These are phyloP conservation scores for Effrenium voratum DNA, from an alignment of 73 alveolate species.

Conservation along the genomic window DNA sequence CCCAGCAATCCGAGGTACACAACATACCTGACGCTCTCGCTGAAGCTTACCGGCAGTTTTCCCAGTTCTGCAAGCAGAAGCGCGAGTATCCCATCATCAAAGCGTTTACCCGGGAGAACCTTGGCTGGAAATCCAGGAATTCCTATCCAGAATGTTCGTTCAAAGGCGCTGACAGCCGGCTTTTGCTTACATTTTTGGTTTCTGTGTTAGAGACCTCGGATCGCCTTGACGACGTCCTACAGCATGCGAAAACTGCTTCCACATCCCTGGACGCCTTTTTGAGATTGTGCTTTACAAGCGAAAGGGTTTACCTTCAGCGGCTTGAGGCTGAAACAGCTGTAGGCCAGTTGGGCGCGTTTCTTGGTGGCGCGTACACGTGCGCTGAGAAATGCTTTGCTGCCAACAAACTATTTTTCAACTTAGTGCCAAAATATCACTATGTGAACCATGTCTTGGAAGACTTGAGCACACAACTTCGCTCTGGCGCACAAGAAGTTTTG, in stretches of 20 bases:
- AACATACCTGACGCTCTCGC: neutral
- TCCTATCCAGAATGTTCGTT: neutral
- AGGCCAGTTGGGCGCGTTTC: neutral
- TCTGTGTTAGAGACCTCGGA: neutral
- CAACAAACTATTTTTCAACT: neutral
- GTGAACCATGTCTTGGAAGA: neutral
- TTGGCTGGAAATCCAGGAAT: constrained; percentile 10
- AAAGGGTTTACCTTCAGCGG: neutral
- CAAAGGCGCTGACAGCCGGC: constrained; percentile 25
- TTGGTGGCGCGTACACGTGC: neutral
- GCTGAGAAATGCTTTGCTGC: neutral
- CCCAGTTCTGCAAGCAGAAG: neutral
- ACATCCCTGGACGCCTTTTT: constrained; percentile 6
- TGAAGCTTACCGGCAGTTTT: neutral
- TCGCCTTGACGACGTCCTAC: neutral
- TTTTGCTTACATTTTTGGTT: neutral
- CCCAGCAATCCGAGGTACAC: neutral
- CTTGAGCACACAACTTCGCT: neutral
- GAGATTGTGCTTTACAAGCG: neutral
- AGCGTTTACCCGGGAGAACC: constrained; percentile 26
- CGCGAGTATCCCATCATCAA: neutral
- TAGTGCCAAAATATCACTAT: constrained; percentile 36
- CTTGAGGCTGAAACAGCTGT: neutral
- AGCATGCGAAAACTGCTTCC: neutral
- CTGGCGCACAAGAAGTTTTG: neutral